Percentiles rank a stretch among this genome's conserved stretches.
Conservation (phyloP, 2,329 filamentous ascomycete species). For the Alternaria rosae region DNA sequence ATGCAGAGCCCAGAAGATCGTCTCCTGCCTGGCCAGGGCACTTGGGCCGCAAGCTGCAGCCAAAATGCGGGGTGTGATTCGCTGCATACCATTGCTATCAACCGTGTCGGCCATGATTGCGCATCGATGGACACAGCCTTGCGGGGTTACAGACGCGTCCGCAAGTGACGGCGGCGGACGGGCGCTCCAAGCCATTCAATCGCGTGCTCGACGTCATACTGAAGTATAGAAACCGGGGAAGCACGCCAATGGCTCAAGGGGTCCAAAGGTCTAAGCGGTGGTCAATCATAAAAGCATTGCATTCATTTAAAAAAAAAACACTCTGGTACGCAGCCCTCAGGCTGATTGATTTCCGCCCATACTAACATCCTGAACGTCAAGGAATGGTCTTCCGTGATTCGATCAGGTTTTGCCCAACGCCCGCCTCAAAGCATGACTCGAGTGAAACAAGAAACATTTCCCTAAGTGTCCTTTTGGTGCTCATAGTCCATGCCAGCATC, state of each 20-base stretch:
- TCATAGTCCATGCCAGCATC: conserved; percentile 35
- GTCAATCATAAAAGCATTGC: conserved; percentile 7
- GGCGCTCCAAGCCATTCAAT: conserved; percentile 19
- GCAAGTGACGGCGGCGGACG: conserved; percentile 2
- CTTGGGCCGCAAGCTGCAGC: conserved; percentile 27
- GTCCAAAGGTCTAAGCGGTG: not conserved
- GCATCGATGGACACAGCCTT: conserved; percentile 17
- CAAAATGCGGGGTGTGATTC: conserved; percentile 27
- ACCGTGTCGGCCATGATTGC: conserved; percentile 15
- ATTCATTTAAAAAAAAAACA: not conserved
- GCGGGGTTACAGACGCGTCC: conserved; percentile 11
- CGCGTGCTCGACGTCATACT: conserved; percentile 25
- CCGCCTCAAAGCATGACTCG: conserved; percentile 8
- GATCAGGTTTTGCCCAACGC: conserved; percentile 12
- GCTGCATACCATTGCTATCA: conserved; percentile 24
- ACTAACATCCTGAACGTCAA: conserved; percentile 7
- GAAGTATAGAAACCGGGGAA: conserved; percentile 6
- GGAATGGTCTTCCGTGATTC: not conserved
- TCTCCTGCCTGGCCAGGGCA: conserved; percentile 19
- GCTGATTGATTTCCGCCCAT: not conserved
- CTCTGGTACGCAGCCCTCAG: not conserved
- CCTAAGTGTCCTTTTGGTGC: conserved; percentile 28
- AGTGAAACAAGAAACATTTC: conserved; percentile 1
- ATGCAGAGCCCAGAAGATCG: conserved; percentile 3
- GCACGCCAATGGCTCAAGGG: conserved; percentile 24